Evolutionary conservation across 2,329 filamentous ascomycete genomes (phyloP).

Genomic region (Diaporthe citrichinensis): DNA sequence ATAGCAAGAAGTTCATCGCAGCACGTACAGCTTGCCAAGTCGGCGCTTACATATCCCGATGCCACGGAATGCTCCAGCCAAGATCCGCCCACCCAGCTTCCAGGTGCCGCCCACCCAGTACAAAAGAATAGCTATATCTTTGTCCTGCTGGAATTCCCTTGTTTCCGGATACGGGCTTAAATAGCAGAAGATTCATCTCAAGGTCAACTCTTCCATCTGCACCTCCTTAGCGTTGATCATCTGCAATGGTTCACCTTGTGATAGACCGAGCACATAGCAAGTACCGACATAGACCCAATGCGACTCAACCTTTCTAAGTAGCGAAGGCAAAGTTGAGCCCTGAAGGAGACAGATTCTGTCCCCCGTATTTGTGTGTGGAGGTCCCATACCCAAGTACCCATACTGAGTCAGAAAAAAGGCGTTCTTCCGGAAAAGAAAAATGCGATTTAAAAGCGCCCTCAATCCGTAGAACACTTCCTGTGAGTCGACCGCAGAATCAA

Average conservation of each 20-base stretch:
- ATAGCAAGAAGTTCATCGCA: no score
- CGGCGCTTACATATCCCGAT: no score
- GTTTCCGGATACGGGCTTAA: not conserved
- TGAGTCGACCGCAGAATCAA: not conserved
- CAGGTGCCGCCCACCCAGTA: no score
- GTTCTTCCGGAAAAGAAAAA: not conserved
- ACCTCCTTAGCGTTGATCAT: not conserved
- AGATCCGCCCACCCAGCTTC: no score
- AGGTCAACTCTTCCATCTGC: not conserved
- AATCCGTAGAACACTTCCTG: not conserved
- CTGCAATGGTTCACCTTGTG: not conserved
- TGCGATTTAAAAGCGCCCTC: not conserved
- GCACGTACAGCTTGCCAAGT: no score
- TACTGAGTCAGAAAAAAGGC: not conserved
- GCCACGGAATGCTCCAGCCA: not conserved
- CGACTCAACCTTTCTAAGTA: not conserved
- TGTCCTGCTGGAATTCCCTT: not conserved
- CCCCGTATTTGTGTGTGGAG: not conserved
- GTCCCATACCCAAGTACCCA: not conserved
- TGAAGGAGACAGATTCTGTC: not conserved
- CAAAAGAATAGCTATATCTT: no score
- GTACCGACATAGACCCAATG: not conserved
- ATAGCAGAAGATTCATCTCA: not conserved
- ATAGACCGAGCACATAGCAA: not conserved
- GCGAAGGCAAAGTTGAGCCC: not conserved